Base-by-base conservation (phyloP, 306 rosid genomes). In the Hippophae rhamnoides region DNA sequence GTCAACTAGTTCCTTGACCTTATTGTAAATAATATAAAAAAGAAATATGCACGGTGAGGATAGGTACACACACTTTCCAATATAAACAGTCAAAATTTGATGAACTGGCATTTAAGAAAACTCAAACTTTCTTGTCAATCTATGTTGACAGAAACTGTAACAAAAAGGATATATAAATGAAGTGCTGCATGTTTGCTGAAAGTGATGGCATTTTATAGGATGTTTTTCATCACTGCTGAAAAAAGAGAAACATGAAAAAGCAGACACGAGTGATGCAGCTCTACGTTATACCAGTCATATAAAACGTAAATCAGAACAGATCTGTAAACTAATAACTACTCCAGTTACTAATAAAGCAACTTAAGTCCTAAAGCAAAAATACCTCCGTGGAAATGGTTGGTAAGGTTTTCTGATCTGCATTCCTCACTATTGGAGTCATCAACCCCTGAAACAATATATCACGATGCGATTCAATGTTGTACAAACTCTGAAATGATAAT, bases 381-480 rank as follows among this genome's bases (percentile, higher is more conserved):
- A 88, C 99, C 99, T 92, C 99, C 41, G 67, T 60, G 60, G 99
- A 88, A 71, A 92, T 85, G 2, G 88, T 75, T 7, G 99, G 83
- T 71, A 92, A 69, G 60, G 95, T 81, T 76, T 92, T 92, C 72
- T 83, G 96, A 76, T 92, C 95, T 3, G 95, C 99, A 84, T 88
- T 92, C 78, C 75, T 84, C 64, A 92, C 68, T 52, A 92, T 92
- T 48, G 99, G 99, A 63, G 99, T 92, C 95, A 92, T 76, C 85
- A 92, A 76, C 54, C 99, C 99, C 99, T 92, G 69, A 25, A 81
- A 44, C 56, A 70, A 67, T 65, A 61, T 54, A 65, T 14, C 55
- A 73, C 45, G 7, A 13, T 76, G 43, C 68, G 45, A 54, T 69
- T 67, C 52, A 62, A 69, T 47, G 54, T 52, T 14, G 50, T 40